A percentile compares a stretch with the other conserved stretches of the same genome.
These are phyloP conservation scores for Begonia masoniana DNA, from an alignment of 306 rosid genomes.

Conservation along the genomic window DNA sequence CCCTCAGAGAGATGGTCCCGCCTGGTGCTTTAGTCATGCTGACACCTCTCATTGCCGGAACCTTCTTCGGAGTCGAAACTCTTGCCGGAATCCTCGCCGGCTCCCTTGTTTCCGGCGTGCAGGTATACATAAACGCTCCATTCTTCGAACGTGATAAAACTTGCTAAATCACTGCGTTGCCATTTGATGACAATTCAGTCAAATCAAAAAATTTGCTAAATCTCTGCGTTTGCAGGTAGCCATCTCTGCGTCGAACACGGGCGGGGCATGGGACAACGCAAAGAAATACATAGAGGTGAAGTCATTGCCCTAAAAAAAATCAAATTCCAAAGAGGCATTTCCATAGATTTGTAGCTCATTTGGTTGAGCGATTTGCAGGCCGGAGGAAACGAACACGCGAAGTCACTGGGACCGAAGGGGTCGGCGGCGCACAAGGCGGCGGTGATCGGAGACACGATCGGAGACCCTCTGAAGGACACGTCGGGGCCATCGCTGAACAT, in stretches of 20 bases:
- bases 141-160: neutral
- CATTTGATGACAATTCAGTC: neutral
- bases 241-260: slow-evolving; percentile 62
- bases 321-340: too few relatives aligned
- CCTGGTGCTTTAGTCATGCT: slow-evolving; percentile 60
- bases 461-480: slow-evolving; percentile 56
- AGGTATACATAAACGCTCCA: slow-evolving; percentile 17
- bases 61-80: slow-evolving; percentile 58
- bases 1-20: slow-evolving; percentile 61
- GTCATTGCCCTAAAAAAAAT: too few relatives aligned
- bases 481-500: slow-evolving; percentile 64
- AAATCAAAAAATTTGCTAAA: slow-evolving; percentile 1
- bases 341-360: neutral
- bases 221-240: slow-evolving; percentile 26
- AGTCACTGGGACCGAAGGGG: slow-evolving; percentile 55
- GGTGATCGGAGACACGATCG: slow-evolving; percentile 44
- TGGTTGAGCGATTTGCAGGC: slow-evolving; percentile 15
- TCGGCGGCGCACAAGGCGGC: slow-evolving; percentile 53
- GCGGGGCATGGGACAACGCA: slow-evolving; percentile 65
- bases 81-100: slow-evolving; percentile 67
- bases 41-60: slow-evolving; percentile 57
- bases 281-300: slow-evolving; percentile 56
- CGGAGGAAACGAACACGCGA: slow-evolving; percentile 49
- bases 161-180: neutral
- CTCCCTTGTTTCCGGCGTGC: slow-evolving; percentile 67